Percentiles rank a stretch among this genome's conserved stretches.
These are phyloP conservation scores for Sphagnum tenellum DNA, from an alignment of 225 moss, liverwort and hornwort species.

Conservation along the genomic window DNA sequence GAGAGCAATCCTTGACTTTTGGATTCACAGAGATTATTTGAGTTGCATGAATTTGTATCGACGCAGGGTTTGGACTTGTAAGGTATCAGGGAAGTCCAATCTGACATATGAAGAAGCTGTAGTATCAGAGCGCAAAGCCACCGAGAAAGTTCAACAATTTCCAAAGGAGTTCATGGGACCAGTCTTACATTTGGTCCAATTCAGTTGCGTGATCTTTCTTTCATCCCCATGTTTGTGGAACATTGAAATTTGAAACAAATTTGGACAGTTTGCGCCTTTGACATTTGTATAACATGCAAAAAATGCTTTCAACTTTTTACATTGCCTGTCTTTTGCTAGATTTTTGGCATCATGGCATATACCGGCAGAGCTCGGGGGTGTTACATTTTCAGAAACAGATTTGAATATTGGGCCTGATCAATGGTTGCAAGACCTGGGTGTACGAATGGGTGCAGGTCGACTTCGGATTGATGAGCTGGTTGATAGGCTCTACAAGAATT, in stretches of 20 bases:
- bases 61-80: constrained; percentile 89
- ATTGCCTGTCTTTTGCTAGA: too few relatives aligned
- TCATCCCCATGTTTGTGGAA: too few relatives aligned
- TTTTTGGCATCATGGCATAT: too few relatives aligned
- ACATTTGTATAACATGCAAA: too few relatives aligned
- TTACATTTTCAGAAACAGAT: too few relatives aligned
- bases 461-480: constrained; percentile 93
- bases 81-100: constrained; percentile 90
- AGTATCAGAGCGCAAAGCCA: constrained; percentile 87
- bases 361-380: too few relatives aligned
- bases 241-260: too few relatives aligned
- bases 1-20: constrained; percentile 26
- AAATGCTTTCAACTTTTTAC: too few relatives aligned
- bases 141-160: constrained; percentile 89
- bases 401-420: too few relatives aligned
- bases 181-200: constrained; percentile 91
- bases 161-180: constrained; percentile 99
- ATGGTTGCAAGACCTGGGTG: too few relatives aligned
- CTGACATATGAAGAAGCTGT: constrained; percentile 96
- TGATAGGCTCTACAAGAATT: constrained; percentile 87
- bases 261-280: too few relatives aligned
- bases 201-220: constrained; percentile 25
- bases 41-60: constrained; percentile 81
- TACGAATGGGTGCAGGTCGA: constrained; percentile 38
- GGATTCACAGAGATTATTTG: constrained; percentile 62